Evolutionary conservation across 2,329 filamentous ascomycete species (phyloP).

Genomic region (Berkeleyomyces rouxiae): DNA sequence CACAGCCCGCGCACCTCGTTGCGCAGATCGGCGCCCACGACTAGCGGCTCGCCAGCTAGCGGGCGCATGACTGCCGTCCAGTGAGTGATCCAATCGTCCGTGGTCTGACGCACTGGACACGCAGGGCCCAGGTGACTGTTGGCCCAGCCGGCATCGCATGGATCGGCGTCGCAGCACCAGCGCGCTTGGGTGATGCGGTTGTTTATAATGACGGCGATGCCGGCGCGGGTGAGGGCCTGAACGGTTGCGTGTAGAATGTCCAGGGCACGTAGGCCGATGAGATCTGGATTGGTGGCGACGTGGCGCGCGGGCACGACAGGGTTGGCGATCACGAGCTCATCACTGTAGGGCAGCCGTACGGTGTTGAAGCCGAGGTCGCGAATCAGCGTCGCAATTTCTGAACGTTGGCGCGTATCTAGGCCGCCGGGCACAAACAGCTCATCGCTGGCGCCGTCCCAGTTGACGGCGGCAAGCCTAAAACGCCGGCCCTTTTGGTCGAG

Average conservation of each 20-base stretch:
- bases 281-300: constrained; percentile 42
- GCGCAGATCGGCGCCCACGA: constrained; percentile 49
- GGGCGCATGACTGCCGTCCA: constrained; percentile 49
- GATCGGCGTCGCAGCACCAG: constrained; percentile 53
- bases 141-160: constrained; percentile 50
- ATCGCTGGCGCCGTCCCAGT: constrained; percentile 58
- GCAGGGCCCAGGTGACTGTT: constrained; percentile 45
- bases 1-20: constrained; percentile 54
- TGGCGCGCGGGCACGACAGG: constrained; percentile 29
- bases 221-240: constrained; percentile 40
- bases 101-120: constrained; percentile 45
- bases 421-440: constrained; percentile 48
- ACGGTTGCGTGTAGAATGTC: constrained; percentile 45
- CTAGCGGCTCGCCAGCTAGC: constrained; percentile 39
- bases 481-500: constrained; percentile 39
- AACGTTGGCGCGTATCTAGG: constrained; percentile 45
- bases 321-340: constrained; percentile 48
- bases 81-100: constrained; percentile 48
- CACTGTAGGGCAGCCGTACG: constrained; percentile 50
- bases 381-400: constrained; percentile 42
- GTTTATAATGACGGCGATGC: constrained; percentile 49
- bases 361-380: constrained; percentile 51
- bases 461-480: constrained; percentile 47
- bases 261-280: constrained; percentile 38
- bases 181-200: constrained; percentile 53